Percentiles rank a stretch among this genome's conserved stretches.
phyloP scores from a whole-genome alignment of 2,329 filamentous ascomycete genomes.

The Helotiales sp. region DNA sequence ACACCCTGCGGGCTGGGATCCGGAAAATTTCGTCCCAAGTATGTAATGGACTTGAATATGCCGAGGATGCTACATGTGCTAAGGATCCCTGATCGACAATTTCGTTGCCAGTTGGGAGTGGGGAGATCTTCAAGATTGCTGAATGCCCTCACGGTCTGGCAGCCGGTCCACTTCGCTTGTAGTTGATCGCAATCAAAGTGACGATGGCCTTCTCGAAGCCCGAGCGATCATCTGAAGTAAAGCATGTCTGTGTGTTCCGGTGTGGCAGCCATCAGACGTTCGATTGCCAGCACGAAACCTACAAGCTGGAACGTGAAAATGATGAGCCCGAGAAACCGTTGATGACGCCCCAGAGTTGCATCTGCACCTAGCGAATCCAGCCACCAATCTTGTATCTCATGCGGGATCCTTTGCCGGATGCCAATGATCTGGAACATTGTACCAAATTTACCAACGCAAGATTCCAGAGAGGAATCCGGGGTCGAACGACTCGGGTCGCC shows the following conservation, averaged over 20 bases:
- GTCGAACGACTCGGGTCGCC: conserved; percentile 5
- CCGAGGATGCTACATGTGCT: conserved; percentile 7
- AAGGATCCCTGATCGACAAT: conserved; percentile 5
- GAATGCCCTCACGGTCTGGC: background rate
- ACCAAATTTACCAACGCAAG: background rate
- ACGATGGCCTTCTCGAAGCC: background rate
- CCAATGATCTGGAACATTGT: conserved; percentile 10
- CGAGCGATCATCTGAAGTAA: background rate
- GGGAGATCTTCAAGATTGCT: conserved; percentile 6
- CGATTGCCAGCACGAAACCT: background rate
- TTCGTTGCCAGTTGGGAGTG: background rate
- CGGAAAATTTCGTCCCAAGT: conserved; percentile 6
- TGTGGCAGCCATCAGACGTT: background rate
- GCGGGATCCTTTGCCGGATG: conserved; percentile 11
- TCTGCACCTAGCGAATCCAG: conserved; percentile 15
- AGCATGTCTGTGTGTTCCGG: background rate
- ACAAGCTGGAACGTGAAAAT: background rate
- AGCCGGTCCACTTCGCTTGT: background rate
- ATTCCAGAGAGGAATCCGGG: conserved; percentile 18
- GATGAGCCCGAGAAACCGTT: conserved; percentile 6
- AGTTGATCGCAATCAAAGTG: conserved; percentile 5
- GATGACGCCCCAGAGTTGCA: conserved; percentile 11
- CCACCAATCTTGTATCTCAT: conserved; percentile 21
- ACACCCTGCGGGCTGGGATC: conserved; percentile 4
- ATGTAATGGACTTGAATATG: conserved; percentile 8